Conservation (phyloP, 2,329 filamentous ascomycete genomes). For the Microdochium paspali region DNA sequence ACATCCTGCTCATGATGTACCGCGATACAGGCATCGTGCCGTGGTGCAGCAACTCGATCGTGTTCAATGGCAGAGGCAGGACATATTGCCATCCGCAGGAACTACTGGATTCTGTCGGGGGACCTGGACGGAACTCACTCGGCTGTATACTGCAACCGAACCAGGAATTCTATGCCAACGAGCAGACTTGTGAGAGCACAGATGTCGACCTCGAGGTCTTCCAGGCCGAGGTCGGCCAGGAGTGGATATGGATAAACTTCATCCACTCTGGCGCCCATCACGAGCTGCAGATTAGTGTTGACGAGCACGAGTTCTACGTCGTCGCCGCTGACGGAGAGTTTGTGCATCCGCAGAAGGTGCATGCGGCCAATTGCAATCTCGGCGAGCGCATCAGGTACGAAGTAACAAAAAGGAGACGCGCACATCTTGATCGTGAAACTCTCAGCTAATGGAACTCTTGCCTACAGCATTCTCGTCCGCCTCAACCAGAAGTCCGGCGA, state of each 20-base stretch:
- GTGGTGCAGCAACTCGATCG: conserved; percentile 8
- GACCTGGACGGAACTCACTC: conserved; percentile 4
- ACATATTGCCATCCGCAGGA: conserved; percentile 5
- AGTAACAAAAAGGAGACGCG: background rate
- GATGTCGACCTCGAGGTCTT: conserved; percentile 6
- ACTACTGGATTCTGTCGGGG: conserved; percentile 3
- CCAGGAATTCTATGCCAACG: conserved; percentile 4
- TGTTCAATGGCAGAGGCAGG: conserved; percentile 6
- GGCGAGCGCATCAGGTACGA: conserved; percentile 8
- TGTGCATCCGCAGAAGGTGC: conserved; percentile 7
- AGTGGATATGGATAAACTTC: conserved; percentile 9
- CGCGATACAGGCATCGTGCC: conserved; percentile 7
- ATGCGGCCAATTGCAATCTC: conserved; percentile 7
- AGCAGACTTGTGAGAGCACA: conserved; percentile 5
- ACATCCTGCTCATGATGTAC: conserved; percentile 9
- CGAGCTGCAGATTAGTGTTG: conserved; percentile 7
- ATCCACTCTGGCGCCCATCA: conserved; percentile 9
- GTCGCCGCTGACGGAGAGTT: conserved; percentile 9
- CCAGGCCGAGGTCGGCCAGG: conserved; percentile 3
- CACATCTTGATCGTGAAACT: background rate
- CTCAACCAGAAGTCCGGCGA: conserved; percentile 6
- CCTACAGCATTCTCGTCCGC: conserved; percentile 5
- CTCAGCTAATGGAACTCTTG: background rate
- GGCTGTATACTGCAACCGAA: conserved; percentile 16
- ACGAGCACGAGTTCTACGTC: conserved; percentile 10